These are phyloP conservation scores for Penicillium atrosanguineum DNA, from an alignment of 495 filamentous ascomycete genomes.

Conservation along the genomic window DNA sequence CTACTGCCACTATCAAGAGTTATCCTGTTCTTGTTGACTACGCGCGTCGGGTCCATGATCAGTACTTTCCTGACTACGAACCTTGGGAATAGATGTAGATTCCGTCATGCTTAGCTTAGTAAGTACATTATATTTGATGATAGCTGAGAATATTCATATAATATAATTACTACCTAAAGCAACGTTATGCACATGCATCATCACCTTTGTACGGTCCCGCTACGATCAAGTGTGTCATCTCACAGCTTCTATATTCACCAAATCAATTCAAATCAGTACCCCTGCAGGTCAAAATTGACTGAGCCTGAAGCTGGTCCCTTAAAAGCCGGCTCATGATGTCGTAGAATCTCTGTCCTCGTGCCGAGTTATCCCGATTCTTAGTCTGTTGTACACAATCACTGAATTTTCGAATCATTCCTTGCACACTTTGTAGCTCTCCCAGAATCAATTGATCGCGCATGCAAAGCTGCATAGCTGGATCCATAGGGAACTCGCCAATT, in stretches of 20 bases:
- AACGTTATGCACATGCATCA: too few species aligned
- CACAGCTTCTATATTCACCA: background rate
- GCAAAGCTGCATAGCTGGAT: background rate
- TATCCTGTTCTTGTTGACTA: conserved; percentile 56
- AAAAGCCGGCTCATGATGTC: background rate
- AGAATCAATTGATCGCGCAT: background rate
- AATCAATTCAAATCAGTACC: background rate
- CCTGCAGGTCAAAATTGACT: background rate
- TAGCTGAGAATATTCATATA: too few species aligned
- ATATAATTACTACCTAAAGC: background rate
- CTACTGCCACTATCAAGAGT: conserved; percentile 37
- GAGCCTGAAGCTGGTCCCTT: background rate
- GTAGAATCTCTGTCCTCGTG: background rate
- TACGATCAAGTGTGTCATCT: background rate
- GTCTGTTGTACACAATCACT: background rate
- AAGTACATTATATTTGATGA: background rate
- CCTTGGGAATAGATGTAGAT: conserved; percentile 19
- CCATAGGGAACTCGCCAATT: background rate
- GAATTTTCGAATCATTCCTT: background rate
- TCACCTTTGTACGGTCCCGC: background rate
- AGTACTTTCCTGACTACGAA: conserved; percentile 59
- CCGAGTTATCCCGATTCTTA: background rate
- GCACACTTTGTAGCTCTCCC: background rate
- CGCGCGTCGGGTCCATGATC: conserved; percentile 53
- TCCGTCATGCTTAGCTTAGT: background rate